Conservation (phyloP, 2,329 filamentous ascomycete genomes). For the Fusarium foetens region DNA sequence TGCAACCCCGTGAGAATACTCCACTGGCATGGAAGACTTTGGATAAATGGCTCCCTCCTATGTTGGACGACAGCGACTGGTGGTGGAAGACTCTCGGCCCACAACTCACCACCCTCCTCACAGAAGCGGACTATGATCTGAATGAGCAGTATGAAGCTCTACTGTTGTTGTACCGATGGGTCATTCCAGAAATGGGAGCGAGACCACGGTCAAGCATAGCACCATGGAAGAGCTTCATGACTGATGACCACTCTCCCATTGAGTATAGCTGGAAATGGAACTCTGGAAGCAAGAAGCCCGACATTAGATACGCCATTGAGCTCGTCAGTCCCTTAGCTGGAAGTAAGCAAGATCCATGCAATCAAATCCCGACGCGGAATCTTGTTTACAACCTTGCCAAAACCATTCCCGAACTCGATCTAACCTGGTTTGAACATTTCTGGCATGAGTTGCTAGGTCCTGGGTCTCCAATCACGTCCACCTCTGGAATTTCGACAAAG, state of each 20-base stretch:
- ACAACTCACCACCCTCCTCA: not conserved
- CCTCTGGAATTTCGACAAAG: not conserved
- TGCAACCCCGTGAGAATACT: not conserved
- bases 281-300: not conserved
- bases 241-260: slow-evolving; percentile 1
- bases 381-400: not conserved
- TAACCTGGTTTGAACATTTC: slow-evolving; percentile 4
- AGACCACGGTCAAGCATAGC: not conserved
- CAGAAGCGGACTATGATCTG: not conserved
- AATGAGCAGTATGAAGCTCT: not conserved
- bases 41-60: not conserved
- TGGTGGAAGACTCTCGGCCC: not conserved
- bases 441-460: not conserved
- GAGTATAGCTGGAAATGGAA: slow-evolving; percentile 12
- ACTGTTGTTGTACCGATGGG: not conserved
- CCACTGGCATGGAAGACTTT: not conserved
- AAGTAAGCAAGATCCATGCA: not conserved
- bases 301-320: not conserved
- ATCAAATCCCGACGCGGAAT: not conserved
- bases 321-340: not conserved
- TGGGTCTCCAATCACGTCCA: not conserved
- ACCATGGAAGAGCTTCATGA: not conserved
- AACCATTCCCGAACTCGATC: not conserved
- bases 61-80: not conserved
- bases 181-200: not conserved